A percentile compares a stretch with the other conserved stretches of the same genome.
Evolutionary conservation across 78 protist genomes (phyloP).

Genomic region (Dictyostelium brefeldianum): DNA sequence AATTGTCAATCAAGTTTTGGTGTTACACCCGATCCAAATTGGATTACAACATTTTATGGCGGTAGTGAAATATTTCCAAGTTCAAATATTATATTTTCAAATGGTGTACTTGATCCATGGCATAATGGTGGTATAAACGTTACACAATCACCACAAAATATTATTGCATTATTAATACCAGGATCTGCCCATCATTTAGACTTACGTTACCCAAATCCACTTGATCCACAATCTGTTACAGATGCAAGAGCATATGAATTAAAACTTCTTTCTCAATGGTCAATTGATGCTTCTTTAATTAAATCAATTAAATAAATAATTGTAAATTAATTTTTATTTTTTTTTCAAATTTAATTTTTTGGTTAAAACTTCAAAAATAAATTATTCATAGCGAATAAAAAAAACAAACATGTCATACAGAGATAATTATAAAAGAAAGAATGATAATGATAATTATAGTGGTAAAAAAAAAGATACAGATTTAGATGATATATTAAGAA

Average conservation of each 20-base stretch:
- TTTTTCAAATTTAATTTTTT: too few relatives aligned
- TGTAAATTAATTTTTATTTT: too few relatives aligned
- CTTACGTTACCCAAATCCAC: slow-evolving; percentile 57
- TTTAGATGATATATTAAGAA: not conserved
- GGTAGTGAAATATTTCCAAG: slow-evolving; percentile 1
- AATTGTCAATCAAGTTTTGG: slow-evolving; percentile 46
- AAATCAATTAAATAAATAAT: too few relatives aligned
- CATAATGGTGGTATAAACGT: slow-evolving; percentile 65
- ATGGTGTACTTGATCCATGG: slow-evolving; percentile 87
- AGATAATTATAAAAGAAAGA: slow-evolving; percentile 12
- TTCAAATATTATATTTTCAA: slow-evolving; percentile 80
- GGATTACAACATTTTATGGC: slow-evolving; percentile 61
- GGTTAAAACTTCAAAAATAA: too few relatives aligned
- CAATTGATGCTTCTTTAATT: not conserved
- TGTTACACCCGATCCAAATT: slow-evolving; percentile 69
- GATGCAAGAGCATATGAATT: slow-evolving; percentile 52
- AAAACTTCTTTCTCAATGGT: not conserved
- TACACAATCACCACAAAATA: not conserved
- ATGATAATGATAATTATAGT: not conserved
- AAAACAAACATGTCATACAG: not conserved
- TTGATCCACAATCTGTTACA: slow-evolving; percentile 60
- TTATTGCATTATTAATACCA: slow-evolving; percentile 12
- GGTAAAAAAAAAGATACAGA: not conserved
- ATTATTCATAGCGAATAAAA: not conserved
- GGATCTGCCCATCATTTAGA: slow-evolving; percentile 85